Base-by-base conservation (phyloP, 2,329 filamentous ascomycete genomes). In the Fusarium liriodendri region DNA sequence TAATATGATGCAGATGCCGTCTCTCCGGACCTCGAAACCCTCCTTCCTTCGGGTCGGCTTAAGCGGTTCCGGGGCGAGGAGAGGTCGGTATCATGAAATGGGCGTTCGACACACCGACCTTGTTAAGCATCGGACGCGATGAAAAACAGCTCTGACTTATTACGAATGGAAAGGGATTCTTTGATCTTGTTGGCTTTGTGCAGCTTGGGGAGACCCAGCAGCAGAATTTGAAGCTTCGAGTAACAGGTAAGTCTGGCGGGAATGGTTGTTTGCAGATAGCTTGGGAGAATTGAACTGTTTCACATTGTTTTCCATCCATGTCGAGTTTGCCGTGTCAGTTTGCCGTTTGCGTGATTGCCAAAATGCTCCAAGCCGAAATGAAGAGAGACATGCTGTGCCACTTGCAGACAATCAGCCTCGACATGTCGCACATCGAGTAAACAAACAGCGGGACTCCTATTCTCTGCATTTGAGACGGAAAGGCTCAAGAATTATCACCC, bases 41-140 rank as follows among this genome's bases (percentile, higher is more conserved):
- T 98, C 93, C 92, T 91, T 42, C 64, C 86, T 89, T 85, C 86
- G 91, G 94, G 76, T 66, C 40, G 60, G 95, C 95, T 94, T 83
- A 95, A 98, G 97, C 89, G 96, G 94, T 93, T 88, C 88, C 89
- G 85, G 86, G 89, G 91, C 84, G 85, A 87, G 85, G 88, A 84
- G 85, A 87, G 86, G 85, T 65, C 85, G 90, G 90, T 86, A 93
- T 90, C 88, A 90, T 99, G 97, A 98, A 92, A 95, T 95, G 89
- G 92, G 97, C 95, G 97, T 98, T 94, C 95, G 96, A 94, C 97
- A 98, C 96, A 98, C 89, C 83, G 89, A 92, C 93, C 96, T 98
- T 98, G 95, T 98, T 97, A 90, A 86, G 87, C 86, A 89, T 94
- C 95, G 96, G 92, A 98, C 96, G 97, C 95, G 91, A 94, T 93